These are phyloP conservation scores for Aspergillus fumigatus DNA, from an alignment of 2,329 filamentous ascomycete species.

Conservation along the genomic window DNA sequence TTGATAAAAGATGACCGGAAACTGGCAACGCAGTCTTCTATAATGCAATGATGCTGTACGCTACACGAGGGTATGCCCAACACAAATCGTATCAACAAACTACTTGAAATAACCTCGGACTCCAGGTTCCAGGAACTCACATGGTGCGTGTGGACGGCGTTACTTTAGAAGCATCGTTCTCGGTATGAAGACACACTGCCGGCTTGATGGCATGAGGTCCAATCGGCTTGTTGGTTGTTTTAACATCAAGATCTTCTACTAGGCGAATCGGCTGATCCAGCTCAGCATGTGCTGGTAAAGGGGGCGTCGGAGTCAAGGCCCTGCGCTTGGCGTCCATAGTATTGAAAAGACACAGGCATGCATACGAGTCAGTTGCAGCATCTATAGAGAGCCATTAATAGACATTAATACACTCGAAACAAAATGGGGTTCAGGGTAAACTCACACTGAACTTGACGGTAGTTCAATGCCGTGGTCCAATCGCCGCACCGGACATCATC, in stretches of 20 bases:
- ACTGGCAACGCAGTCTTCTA: background rate
- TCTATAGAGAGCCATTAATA: constrained; percentile 46
- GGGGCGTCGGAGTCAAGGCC: constrained; percentile 64
- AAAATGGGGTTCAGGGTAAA: constrained; percentile 17
- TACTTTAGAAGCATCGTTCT: constrained; percentile 1
- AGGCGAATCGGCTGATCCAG: constrained; percentile 55
- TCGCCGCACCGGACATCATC: constrained; percentile 64
- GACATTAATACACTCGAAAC: constrained; percentile 15
- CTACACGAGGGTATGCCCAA: background rate
- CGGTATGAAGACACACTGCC: background rate
- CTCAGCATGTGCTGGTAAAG: constrained; percentile 65
- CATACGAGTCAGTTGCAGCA: constrained; percentile 80
- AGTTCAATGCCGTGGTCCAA: constrained; percentile 63
- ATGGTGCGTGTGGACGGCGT: background rate
- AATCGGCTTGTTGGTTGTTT: constrained; percentile 2
- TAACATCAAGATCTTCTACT: background rate
- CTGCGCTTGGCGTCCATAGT: constrained; percentile 65
- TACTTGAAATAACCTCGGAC: background rate
- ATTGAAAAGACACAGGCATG: constrained; percentile 67
- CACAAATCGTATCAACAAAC: background rate
- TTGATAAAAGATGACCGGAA: background rate
- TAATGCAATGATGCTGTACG: background rate
- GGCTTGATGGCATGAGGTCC: constrained; percentile 12
- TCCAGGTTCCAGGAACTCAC: background rate
- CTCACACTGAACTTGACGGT: constrained; percentile 67